Percentiles rank a stretch among this genome's conserved stretches.
Evolutionary conservation across 1,284 basidiomycete species (phyloP).

Genomic region (Marasmius fiardii): DNA sequence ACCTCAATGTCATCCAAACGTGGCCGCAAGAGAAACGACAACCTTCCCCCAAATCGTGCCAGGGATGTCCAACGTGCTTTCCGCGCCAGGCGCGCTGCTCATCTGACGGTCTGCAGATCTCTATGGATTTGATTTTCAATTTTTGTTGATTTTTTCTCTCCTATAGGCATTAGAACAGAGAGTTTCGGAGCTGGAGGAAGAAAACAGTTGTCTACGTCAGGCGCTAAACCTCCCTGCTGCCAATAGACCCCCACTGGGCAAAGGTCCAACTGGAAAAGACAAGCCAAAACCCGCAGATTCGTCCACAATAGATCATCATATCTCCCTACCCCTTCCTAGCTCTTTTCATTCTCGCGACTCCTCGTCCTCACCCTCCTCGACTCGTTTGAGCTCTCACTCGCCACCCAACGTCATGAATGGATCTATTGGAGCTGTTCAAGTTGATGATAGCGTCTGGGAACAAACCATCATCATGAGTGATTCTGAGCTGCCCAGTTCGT

Average conservation of each 20-base stretch:
- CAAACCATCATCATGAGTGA: slow-evolving; percentile 53
- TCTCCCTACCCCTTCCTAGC: slow-evolving; percentile 16
- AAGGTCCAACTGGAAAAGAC: slow-evolving; percentile 82
- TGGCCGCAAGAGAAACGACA: slow-evolving; percentile 89
- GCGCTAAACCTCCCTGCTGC: slow-evolving; percentile 76
- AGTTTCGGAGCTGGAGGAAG: slow-evolving; percentile 80
- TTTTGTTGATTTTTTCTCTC: slow-evolving; percentile 23
- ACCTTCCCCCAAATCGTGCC: slow-evolving; percentile 87
- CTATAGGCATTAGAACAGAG: slow-evolving; percentile 76
- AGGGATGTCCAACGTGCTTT: slow-evolving; percentile 92
- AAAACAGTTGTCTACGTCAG: slow-evolving; percentile 76
- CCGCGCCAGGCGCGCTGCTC: slow-evolving; percentile 85
- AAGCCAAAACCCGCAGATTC: slow-evolving; percentile 51
- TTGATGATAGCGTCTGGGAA: slow-evolving; percentile 52
- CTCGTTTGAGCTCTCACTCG: slow-evolving; percentile 38
- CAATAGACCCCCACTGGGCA: slow-evolving; percentile 66
- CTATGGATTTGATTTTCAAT: slow-evolving; percentile 35
- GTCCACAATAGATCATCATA: slow-evolving; percentile 14
- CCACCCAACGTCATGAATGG: slow-evolving; percentile 35
- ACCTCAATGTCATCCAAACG: slow-evolving; percentile 77
- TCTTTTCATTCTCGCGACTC: slow-evolving; percentile 43
- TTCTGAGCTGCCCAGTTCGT: slow-evolving; percentile 33
- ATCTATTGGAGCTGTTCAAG: slow-evolving; percentile 43
- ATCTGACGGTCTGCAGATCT: slow-evolving; percentile 66
- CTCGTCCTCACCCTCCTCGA: slow-evolving; percentile 41